Base-by-base conservation (phyloP, 768 basidiomycete species). In the Hypholoma sublateritium region DNA sequence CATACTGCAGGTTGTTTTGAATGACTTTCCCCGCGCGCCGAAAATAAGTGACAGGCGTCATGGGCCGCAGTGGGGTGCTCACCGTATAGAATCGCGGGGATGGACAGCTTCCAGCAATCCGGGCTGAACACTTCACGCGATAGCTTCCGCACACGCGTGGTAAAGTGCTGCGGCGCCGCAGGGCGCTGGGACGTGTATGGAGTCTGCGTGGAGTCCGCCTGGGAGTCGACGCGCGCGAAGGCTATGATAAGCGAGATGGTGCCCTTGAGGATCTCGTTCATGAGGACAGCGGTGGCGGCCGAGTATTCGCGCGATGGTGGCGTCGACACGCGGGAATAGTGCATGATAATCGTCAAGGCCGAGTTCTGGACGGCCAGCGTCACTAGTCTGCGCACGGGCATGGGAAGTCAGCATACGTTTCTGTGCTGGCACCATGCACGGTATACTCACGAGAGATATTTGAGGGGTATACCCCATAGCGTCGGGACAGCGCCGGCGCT, bases 101-200 rank as follows among this genome's bases (percentile, higher is more conserved):
- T 95, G 32, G 94, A 94, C 25, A 98, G 85, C 69, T 98, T 98
- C 94, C 95, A 98, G 74, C 93, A 95, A 69, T 98, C 96, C 1
- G 82, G 78, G 60, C 93, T 91, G 72, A 95, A 90, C 21, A 97
- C 79, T 57, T 91, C 89, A 58, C 80, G 79, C 49, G 74, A 77
- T 17, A 94, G 70, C 57, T 78, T 80, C 39, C 80, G 80, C 59
- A 86, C 67, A 44, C 89, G 83, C 22, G 70, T 72, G 5, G 74
- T 52, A 55, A 79, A 62, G 42, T 65, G 68, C 62, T 57, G 68
- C 56, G 28, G 28, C 5, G 62, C 73, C 61, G 68, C 59, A 34
- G 52, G 59, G 68, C 73, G 76, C 73, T 52, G 63, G 24, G 62
- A 55, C 22, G 48, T 68, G 67, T 63, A 71, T 69, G 71, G 69